phyloP scores from a whole-genome alignment of 2,329 filamentous ascomycete species.

The Tolypocladium sp. region DNA sequence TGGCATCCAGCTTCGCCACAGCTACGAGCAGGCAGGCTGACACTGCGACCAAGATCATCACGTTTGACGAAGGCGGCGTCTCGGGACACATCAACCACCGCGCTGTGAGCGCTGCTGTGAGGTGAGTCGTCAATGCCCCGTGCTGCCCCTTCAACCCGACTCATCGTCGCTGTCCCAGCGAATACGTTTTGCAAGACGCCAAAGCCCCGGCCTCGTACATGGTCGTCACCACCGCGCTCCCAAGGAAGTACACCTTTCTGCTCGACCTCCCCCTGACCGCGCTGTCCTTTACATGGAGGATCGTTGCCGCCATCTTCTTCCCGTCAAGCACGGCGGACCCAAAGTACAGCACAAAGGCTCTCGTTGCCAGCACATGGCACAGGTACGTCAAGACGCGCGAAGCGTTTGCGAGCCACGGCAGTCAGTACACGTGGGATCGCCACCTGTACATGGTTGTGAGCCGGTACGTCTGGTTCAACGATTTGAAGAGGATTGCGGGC shows the following conservation, averaged over 20 bases:
- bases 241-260: slow-evolving; percentile 28
- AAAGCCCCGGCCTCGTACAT: slow-evolving; percentile 23
- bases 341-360: slow-evolving; percentile 14
- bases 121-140: slow-evolving; percentile 13
- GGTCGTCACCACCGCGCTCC: slow-evolving; percentile 23
- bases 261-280: slow-evolving; percentile 26
- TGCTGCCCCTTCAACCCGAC: not conserved
- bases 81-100: slow-evolving; percentile 30
- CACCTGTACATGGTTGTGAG: slow-evolving; percentile 28
- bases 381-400: slow-evolving; percentile 23
- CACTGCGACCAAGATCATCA: slow-evolving; percentile 22
- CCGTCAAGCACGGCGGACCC: slow-evolving; percentile 6
- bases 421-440: slow-evolving; percentile 31
- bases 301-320: slow-evolving; percentile 9
- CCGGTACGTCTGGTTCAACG: slow-evolving; percentile 31
- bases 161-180: slow-evolving; percentile 6
- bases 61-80: slow-evolving; percentile 29
- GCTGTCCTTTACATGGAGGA: slow-evolving; percentile 20
- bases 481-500: slow-evolving; percentile 7
- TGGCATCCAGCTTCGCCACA: not conserved
- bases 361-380: slow-evolving; percentile 25
- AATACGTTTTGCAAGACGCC: slow-evolving; percentile 17
- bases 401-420: slow-evolving; percentile 26
- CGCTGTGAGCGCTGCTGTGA: slow-evolving; percentile 27
- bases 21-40: not conserved